Conservation (phyloP, 148 eudicot genomes). For the Rhododendron kiyosumense region DNA sequence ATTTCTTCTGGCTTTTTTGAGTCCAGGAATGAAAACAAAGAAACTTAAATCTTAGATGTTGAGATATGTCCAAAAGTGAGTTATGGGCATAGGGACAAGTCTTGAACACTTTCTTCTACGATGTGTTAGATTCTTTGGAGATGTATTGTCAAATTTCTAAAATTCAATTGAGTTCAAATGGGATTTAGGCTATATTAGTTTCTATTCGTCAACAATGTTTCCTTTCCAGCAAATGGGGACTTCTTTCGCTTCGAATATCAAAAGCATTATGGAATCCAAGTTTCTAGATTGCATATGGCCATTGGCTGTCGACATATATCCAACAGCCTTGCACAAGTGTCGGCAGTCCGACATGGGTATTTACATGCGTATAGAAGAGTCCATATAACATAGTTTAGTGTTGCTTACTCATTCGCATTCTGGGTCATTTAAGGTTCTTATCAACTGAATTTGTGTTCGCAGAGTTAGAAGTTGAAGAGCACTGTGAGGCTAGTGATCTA, state of each 20-base stretch:
- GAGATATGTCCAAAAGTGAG: not conserved
- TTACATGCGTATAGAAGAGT: not conserved
- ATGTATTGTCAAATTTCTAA: not conserved
- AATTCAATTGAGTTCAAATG: not conserved
- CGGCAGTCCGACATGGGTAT: not conserved
- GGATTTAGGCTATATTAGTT: not conserved
- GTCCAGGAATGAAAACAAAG: not conserved
- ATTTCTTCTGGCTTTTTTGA: not conserved
- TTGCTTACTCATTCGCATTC: not conserved
- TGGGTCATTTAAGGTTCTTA: conserved; percentile 19
- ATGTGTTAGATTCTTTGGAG: not conserved
- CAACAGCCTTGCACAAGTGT: not conserved
- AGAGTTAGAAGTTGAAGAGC: conserved; percentile 45
- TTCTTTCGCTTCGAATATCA: not conserved
- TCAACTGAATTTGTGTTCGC: conserved; percentile 21
- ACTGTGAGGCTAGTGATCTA: conserved; percentile 68
- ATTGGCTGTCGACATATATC: not conserved
- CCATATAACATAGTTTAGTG: not conserved
- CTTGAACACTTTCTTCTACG: not conserved
- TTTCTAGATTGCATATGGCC: not conserved
- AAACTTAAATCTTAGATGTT: not conserved
- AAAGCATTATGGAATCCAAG: not conserved
- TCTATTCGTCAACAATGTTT: not conserved
- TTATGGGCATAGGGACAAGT: not conserved
- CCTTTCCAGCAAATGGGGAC: not conserved